phyloP scores from a whole-genome alignment of 768 basidiomycete species.

The Tricholoma hemisulphureum region DNA sequence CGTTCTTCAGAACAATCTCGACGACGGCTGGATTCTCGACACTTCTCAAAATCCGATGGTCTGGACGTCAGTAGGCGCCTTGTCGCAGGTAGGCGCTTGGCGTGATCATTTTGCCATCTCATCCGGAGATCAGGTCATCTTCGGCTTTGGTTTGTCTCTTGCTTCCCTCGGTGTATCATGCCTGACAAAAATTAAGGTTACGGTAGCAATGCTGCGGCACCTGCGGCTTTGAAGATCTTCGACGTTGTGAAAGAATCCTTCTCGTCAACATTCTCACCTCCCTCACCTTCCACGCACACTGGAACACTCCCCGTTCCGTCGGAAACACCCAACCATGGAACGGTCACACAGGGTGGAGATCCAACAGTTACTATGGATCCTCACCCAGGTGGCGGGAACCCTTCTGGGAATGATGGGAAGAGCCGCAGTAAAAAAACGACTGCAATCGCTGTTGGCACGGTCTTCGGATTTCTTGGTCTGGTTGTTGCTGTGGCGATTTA shows the following conservation, averaged over 20 bases:
- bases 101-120: slow-evolving; percentile 74
- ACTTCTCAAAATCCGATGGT: slow-evolving; percentile 52
- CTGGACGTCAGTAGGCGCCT: slow-evolving; percentile 53
- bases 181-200: slow-evolving; percentile 40
- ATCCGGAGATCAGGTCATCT: slow-evolving; percentile 60
- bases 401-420: slow-evolving; percentile 16
- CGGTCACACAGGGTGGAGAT: slow-evolving; percentile 6
- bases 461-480: slow-evolving; percentile 60
- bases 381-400: slow-evolving; percentile 22
- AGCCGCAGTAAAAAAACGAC: slow-evolving; percentile 25
- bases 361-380: slow-evolving; percentile 24
- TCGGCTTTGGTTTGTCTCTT: slow-evolving; percentile 67
- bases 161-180: background rate
- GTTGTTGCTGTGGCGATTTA: slow-evolving; percentile 40
- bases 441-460: slow-evolving; percentile 60
- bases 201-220: slow-evolving; percentile 47
- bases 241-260: slow-evolving; percentile 43
- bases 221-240: slow-evolving; percentile 56
- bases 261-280: slow-evolving; percentile 41
- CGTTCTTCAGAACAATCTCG: slow-evolving; percentile 47
- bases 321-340: slow-evolving; percentile 24
- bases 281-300: slow-evolving; percentile 27
- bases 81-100: slow-evolving; percentile 60
- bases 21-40: slow-evolving; percentile 73
- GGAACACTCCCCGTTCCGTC: slow-evolving; percentile 36